These are phyloP conservation scores for Prunella vulgaris DNA, from an alignment of 257 asterid genomes.

Conservation along the genomic window DNA sequence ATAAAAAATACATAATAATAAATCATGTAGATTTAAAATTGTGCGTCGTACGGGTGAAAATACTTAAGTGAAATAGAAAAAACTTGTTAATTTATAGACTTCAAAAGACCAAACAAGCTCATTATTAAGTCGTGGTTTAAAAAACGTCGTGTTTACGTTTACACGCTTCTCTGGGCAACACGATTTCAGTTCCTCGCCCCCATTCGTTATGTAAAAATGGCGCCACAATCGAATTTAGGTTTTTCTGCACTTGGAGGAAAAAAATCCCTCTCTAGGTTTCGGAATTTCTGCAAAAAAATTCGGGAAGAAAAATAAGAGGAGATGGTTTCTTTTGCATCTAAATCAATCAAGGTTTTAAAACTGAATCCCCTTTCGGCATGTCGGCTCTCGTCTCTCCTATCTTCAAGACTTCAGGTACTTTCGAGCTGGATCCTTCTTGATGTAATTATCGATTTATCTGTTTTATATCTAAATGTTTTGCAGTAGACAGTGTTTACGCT, in stretches of 20 bases:
- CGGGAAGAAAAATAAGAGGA: not conserved
- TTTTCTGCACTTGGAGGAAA: not conserved
- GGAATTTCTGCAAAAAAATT: not conserved
- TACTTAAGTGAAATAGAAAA: no score
- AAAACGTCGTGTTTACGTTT: no score
- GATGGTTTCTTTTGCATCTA: conserved; percentile 40
- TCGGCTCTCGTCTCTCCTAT: conserved; percentile 31
- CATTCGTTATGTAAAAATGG: conserved; percentile 22
- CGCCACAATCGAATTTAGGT: conserved; percentile 23
- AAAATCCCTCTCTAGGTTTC: conserved; percentile 30
- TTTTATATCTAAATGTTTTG: not conserved
- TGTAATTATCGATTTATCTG: not conserved
- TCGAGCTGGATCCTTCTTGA: not conserved
- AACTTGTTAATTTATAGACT: no score
- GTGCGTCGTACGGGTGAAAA: no score
- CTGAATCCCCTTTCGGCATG: conserved; percentile 17
- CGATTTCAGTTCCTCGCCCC: conserved; percentile 10
- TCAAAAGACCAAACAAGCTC: no score
- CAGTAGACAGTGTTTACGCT: not conserved
- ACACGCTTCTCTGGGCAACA: not conserved
- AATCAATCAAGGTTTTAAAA: conserved; percentile 25
- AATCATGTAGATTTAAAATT: no score
- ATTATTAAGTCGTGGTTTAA: not conserved
- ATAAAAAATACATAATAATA: no score
- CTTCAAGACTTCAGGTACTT: conserved; percentile 35